Evolutionary conservation across 371 early-diverging fungal species (phyloP).

Genomic region (Zancudomyces culisetae): DNA sequence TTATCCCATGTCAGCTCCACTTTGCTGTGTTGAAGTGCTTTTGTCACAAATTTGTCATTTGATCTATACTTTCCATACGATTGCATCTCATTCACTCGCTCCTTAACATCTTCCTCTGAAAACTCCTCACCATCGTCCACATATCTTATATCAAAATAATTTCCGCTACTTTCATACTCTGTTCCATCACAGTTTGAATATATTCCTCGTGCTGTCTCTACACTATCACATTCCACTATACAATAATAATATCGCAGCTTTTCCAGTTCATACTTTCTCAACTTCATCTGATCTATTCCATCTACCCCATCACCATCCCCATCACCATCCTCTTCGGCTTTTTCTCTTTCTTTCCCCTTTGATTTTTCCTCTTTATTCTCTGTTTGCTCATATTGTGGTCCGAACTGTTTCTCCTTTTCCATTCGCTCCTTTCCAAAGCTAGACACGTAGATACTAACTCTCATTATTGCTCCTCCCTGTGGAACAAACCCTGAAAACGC

Average conservation of each 20-base stretch:
- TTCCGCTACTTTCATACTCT: constrained; percentile 84
- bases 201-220: constrained; percentile 63
- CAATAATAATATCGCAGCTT: constrained; percentile 88
- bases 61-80: constrained; percentile 70
- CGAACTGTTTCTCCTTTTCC: constrained; percentile 37
- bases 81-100: constrained; percentile 51
- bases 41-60: constrained; percentile 54
- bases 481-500: constrained; percentile 76
- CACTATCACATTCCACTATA: constrained; percentile 78
- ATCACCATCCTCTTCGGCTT: constrained; percentile 21
- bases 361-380: not conserved
- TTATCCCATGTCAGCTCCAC: constrained; percentile 94
- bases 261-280: constrained; percentile 88
- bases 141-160: constrained; percentile 91
- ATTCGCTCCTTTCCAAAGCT: constrained; percentile 89
- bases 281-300: constrained; percentile 64
- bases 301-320: constrained; percentile 13
- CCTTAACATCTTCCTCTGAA: constrained; percentile 52
- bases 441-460: constrained; percentile 79
- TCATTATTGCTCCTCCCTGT: constrained; percentile 42
- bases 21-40: constrained; percentile 78
- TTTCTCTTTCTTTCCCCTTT: constrained; percentile 33
- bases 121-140: constrained; percentile 86
- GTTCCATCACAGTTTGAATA: constrained; percentile 76
- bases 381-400: constrained; percentile 29